phyloP scores from a whole-genome alignment of 1,284 basidiomycete species.

The Xanthoconium separans region DNA sequence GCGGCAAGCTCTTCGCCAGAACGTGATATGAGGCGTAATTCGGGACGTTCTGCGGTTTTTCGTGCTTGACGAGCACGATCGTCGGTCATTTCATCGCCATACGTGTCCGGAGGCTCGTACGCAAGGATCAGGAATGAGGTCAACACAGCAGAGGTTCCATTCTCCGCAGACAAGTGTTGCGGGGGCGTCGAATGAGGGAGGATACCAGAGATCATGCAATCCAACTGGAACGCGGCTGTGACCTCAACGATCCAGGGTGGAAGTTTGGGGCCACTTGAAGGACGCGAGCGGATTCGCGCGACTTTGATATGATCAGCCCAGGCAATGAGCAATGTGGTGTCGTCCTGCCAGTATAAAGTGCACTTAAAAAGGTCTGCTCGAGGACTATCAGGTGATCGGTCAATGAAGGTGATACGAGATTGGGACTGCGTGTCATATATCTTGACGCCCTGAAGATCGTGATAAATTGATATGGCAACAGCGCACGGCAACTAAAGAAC shows the following conservation, averaged over 20 bases:
- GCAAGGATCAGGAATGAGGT: conserved; percentile 85
- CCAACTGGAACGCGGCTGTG: conserved; percentile 88
- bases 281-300: conserved; percentile 72
- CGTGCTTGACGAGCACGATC: conserved; percentile 74
- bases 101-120: conserved; percentile 72
- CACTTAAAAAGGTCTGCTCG: conserved; percentile 94
- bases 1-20: conserved; percentile 87
- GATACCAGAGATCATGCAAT: conserved; percentile 94
- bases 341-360: conserved; percentile 89
- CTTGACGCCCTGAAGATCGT: conserved; percentile 73
- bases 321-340: conserved; percentile 84
- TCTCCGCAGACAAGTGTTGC: conserved; percentile 18
- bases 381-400: conserved; percentile 78
- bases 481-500: conserved; percentile 24
- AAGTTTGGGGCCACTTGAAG: conserved; percentile 36
- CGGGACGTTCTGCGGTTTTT: conserved; percentile 84
- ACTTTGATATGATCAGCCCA: conserved; percentile 97
- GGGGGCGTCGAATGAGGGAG: conserved; percentile 66
- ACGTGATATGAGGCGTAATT: conserved; percentile 88
- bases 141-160: conserved; percentile 34
- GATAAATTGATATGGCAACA: background rate
- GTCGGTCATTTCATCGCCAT: conserved; percentile 65
- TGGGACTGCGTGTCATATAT: conserved; percentile 86
- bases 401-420: conserved; percentile 85
- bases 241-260: conserved; percentile 79